phyloP scores from a whole-genome alignment of 331 rosid genomes.

The Quercus lobata region DNA sequence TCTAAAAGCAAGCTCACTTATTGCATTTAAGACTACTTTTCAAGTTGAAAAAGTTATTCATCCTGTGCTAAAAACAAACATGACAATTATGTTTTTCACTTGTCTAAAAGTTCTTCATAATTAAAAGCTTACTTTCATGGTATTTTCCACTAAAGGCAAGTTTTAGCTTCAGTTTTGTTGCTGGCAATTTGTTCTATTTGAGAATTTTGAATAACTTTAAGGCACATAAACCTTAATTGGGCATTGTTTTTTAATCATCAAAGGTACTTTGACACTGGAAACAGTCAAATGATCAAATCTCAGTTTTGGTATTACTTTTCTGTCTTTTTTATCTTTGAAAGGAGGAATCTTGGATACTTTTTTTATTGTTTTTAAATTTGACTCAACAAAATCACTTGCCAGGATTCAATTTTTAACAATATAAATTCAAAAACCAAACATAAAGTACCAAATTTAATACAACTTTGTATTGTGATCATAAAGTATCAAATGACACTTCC shows the following conservation, averaged over 20 bases:
- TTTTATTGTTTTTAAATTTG: neutral
- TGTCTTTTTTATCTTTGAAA: neutral
- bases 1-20: neutral
- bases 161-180: neutral
- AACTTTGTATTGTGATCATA: neutral
- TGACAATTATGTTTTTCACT: too few relatives aligned
- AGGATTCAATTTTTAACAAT: neutral
- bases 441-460: neutral
- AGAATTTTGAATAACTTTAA: too few relatives aligned
- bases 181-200: neutral
- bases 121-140: neutral
- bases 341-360: neutral
- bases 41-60: neutral
- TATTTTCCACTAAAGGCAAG: neutral
- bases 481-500: too few relatives aligned
- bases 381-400: neutral
- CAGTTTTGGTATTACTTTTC: neutral
- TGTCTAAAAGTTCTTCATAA: neutral
- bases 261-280: neutral
- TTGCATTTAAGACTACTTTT: neutral
- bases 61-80: too few relatives aligned
- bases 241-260: neutral
- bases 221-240: too few relatives aligned
- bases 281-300: neutral
- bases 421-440: too few relatives aligned